Evolutionary conservation across 2,329 filamentous ascomycete genomes (phyloP).

Genomic region (Knufia fluminis): DNA sequence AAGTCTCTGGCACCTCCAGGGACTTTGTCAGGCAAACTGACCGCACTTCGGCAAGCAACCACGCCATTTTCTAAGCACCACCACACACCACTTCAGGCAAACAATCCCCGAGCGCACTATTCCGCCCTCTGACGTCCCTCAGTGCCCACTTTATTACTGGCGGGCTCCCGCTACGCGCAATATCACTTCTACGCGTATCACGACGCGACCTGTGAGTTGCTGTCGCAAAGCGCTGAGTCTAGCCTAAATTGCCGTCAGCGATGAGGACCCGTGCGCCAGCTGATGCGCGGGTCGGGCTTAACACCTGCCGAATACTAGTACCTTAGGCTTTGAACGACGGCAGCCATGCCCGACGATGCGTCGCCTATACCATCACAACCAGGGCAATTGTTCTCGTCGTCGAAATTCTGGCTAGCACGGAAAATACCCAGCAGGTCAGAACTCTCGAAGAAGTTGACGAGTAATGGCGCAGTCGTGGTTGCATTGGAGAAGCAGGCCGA

Average conservation of each 20-base stretch:
- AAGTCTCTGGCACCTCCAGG: not conserved
- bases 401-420: constrained; percentile 50
- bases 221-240: no score
- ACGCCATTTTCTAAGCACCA: not conserved
- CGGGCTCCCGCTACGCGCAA: no score
- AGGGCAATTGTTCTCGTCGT: constrained; percentile 40
- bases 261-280: no score
- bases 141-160: no score
- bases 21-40: constrained; percentile 1
- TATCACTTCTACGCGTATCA: no score
- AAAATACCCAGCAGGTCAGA: constrained; percentile 42
- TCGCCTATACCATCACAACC: not conserved
- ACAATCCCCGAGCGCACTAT: not conserved
- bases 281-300: no score
- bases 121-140: not conserved
- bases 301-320: no score
- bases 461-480: constrained; percentile 48
- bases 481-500: constrained; percentile 47
- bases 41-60: not conserved
- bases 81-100: no score
- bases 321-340: no score
- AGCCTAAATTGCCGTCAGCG: no score
- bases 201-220: no score
- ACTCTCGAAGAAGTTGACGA: constrained; percentile 30
- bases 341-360: not conserved